Evolutionary conservation across 192 early-diverging fungal species (phyloP).

Genomic region (Spinellus fusiger): DNA sequence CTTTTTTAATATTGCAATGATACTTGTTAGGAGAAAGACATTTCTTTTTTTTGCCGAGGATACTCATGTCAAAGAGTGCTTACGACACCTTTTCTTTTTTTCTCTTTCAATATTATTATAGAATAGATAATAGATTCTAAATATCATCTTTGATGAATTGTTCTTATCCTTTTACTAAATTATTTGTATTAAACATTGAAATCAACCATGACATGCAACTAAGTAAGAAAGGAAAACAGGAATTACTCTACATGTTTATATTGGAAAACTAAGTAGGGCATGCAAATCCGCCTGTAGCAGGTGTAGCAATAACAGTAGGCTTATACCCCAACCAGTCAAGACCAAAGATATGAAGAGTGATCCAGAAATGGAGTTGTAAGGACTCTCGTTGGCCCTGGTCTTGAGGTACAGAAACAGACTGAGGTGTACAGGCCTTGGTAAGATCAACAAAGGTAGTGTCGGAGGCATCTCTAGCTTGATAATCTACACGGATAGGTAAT

Average conservation of each 20-base stretch:
- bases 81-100: too few relatives aligned
- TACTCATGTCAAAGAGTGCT: too few relatives aligned
- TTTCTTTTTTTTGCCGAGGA: too few relatives aligned
- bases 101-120: too few relatives aligned
- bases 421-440: slow-evolving; percentile 13
- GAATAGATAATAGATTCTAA: too few relatives aligned
- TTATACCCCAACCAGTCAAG: slow-evolving; percentile 25
- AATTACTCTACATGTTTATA: neutral
- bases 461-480: slow-evolving; percentile 16
- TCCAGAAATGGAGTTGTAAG: slow-evolving; percentile 24
- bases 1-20: neutral
- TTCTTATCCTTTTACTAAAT: too few relatives aligned
- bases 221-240: neutral
- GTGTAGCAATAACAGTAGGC: slow-evolving; percentile 27
- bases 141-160: too few relatives aligned
- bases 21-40: neutral
- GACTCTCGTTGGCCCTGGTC: slow-evolving; percentile 10
- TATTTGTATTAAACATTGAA: too few relatives aligned
- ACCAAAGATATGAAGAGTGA: slow-evolving; percentile 25
- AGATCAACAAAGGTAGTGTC: slow-evolving; percentile 29
- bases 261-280: slow-evolving; percentile 20
- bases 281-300: slow-evolving; percentile 24
- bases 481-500: slow-evolving; percentile 18
- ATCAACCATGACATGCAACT: neutral
- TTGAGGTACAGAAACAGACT: neutral